Base-by-base conservation (phyloP, 106 monocot genomes). In the Dendrobium huoshanense region DNA sequence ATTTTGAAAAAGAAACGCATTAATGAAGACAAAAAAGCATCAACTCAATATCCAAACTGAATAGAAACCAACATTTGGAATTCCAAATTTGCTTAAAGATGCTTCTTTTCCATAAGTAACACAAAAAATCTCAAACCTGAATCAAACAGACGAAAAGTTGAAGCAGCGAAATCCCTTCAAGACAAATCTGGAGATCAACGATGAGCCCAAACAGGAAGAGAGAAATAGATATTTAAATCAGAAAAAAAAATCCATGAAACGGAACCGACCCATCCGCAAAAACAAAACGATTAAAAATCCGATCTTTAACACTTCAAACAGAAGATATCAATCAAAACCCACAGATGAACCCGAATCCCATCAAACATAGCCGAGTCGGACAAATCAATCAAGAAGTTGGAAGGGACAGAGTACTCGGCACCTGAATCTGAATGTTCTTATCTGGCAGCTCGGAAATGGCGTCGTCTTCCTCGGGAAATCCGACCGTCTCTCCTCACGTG, bases 401-500 rank as follows among this genome's bases (percentile, higher is more conserved):
- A 43, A 73, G 40, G 73, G 42, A 41, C 19, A 13, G 4, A 42
- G 25, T 2, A 25, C 22, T 5, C 75, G 15, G 75, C n/a, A 75
- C 75, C 24, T 75, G 75, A 75, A 76, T 49, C 49, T 5, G 74
- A 75, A 75, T n/a, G 74, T 75, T 42, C 74, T 75, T 10, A 19
- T 44, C 74, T 3, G 76, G 19, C 9, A 8, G 27, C 24, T 76
- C 76, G 27, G 27, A 22, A 49, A 76, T 76, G 76, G 76, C 45
- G 49, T n/a, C 76, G 24, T 75, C 43, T 43, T 47, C 45, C 75
- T 75, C 75, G 45, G 20, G 45, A 47, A 7, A n/a, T 37, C 19
- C 43, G 75, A 9, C 45, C 45, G 45, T 45, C 9, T 51, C 51
- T 51, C 51, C 74, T n/a, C 74, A 74, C 74, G 74, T 74, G 74